These are phyloP conservation scores for Austroboletus festivus DNA, from an alignment of 768 basidiomycete species.

Conservation along the genomic window DNA sequence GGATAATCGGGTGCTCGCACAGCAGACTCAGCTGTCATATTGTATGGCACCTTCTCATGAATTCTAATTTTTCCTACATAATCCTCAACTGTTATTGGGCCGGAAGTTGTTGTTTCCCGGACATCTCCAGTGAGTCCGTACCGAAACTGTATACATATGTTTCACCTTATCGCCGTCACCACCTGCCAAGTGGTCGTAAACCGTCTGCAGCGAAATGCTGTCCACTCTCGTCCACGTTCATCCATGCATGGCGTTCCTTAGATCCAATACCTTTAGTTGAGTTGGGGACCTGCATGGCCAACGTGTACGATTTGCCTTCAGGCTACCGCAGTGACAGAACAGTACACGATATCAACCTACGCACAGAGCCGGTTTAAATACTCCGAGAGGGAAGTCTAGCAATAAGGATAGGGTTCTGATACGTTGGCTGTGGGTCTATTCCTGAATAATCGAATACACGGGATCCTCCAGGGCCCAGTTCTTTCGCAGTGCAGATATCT, in stretches of 20 bases:
- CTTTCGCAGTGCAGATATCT: constrained; percentile 69
- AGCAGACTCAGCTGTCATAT: too few species aligned
- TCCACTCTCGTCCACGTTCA: not conserved
- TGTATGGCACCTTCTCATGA: too few species aligned
- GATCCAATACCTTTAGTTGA: too few species aligned
- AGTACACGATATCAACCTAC: not conserved
- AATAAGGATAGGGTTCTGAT: constrained; percentile 26
- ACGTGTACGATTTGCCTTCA: too few species aligned
- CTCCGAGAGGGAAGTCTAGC: not conserved
- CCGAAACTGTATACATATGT: not conserved
- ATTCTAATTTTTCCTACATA: too few species aligned
- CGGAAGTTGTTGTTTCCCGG: too few species aligned
- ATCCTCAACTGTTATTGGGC: too few species aligned
- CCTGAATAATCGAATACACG: constrained; percentile 85
- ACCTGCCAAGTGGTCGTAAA: not conserved
- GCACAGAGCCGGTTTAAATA: constrained; percentile 5
- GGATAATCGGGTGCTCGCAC: too few species aligned
- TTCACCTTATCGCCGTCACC: not conserved
- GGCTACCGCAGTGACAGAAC: too few species aligned
- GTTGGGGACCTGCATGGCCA: too few species aligned
- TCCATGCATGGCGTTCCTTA: too few species aligned
- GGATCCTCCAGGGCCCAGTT: constrained; percentile 74
- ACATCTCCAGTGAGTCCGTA: not conserved
- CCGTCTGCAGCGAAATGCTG: not conserved
- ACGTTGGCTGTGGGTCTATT: constrained; percentile 27